phyloP scores from a whole-genome alignment of 2,329 filamentous ascomycete species.

The Hypoxylon sp. region DNA sequence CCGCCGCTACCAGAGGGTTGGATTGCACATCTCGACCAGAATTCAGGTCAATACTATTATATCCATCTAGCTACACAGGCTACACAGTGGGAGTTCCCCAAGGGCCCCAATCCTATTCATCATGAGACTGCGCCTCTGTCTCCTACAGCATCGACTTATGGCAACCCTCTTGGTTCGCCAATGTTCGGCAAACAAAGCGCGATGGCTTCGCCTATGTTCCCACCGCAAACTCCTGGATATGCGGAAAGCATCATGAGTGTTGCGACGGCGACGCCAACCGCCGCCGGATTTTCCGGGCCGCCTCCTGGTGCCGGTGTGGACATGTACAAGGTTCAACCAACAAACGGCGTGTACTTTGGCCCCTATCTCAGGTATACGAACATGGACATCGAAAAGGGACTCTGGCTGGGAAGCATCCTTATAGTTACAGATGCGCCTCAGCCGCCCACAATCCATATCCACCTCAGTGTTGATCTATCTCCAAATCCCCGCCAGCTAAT shows the following conservation, averaged over 20 bases:
- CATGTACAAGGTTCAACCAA: constrained; percentile 92
- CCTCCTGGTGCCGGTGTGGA: constrained; percentile 90
- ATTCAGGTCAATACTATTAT: constrained; percentile 98
- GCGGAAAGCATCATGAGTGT: constrained; percentile 89
- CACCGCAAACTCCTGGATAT: constrained; percentile 86
- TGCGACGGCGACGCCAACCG: constrained; percentile 78
- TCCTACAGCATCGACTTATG: constrained; percentile 82
- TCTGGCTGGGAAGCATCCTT: constrained; percentile 95
- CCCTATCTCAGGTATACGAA: constrained; percentile 96
- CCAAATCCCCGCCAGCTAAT: constrained; percentile 92
- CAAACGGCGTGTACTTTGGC: constrained; percentile 97
- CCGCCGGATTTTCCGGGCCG: constrained; percentile 89
- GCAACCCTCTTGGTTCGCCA: constrained; percentile 79
- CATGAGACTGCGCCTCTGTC: constrained; percentile 87
- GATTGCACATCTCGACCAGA: constrained; percentile 97
- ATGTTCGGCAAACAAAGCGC: constrained; percentile 76
- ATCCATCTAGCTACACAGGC: constrained; percentile 96
- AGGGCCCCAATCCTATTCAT: constrained; percentile 90
- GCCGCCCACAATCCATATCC: constrained; percentile 95
- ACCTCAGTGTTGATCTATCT: constrained; percentile 89
- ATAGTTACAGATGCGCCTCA: constrained; percentile 92
- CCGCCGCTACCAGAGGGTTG: constrained; percentile 96
- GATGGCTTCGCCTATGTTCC: constrained; percentile 84
- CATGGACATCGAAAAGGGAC: constrained; percentile 92
- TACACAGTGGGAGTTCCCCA: constrained; percentile 99